Conservation (phyloP, 495 filamentous ascomycete species). For the Evernia prunastri region DNA sequence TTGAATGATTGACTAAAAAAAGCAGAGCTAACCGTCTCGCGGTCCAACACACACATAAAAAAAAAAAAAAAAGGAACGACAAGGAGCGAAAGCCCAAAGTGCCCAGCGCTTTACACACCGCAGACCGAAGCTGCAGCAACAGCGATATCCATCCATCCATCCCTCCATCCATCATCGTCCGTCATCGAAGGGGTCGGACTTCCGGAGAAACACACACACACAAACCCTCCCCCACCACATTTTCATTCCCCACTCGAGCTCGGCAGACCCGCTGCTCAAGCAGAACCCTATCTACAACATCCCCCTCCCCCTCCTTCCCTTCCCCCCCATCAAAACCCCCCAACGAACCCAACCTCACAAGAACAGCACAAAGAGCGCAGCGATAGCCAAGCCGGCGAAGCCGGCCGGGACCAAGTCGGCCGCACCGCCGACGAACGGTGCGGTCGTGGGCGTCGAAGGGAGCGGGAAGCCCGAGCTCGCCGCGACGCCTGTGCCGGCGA, state of each 20-base stretch:
- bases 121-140: neutral
- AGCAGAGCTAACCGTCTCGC: neutral
- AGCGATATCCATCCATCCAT: neutral
- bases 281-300: neutral
- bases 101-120: neutral
- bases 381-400: neutral
- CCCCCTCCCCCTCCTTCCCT: too few relatives aligned
- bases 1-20: too few relatives aligned
- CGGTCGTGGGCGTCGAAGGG: neutral
- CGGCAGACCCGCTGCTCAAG: conserved; percentile 3
- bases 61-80: too few relatives aligned
- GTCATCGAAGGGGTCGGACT: neutral
- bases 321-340: neutral
- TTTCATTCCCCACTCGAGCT: conserved; percentile 1
- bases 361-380: neutral
- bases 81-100: neutral
- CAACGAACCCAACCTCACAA: neutral
- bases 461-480: neutral
- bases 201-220: neutral
- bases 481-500: neutral
- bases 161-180: conserved; percentile 4
- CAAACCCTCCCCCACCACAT: neutral
- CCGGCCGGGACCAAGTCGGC: neutral
- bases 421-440: neutral
- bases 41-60: neutral